Evolutionary conservation across 371 early-diverging fungal genomes (phyloP).

Genomic region (Mortierella sp.): DNA sequence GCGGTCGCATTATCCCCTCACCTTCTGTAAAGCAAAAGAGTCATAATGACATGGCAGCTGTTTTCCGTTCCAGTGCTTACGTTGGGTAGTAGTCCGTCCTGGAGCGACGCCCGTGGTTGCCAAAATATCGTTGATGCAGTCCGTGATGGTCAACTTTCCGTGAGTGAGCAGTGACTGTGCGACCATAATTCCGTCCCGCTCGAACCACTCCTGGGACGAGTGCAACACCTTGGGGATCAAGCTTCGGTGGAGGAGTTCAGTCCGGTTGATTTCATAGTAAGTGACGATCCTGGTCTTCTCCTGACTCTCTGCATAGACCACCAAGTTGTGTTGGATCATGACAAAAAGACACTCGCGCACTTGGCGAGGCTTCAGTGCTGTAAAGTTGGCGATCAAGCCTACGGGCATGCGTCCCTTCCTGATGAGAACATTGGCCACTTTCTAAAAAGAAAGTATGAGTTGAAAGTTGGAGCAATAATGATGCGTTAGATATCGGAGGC

Average conservation of each 20-base stretch:
- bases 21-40: too few species aligned
- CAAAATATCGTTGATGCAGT: slow-evolving; percentile 40
- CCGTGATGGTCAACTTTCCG: slow-evolving; percentile 31
- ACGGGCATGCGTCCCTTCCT: slow-evolving; percentile 69
- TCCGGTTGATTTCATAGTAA: slow-evolving; percentile 73
- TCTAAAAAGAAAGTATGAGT: slow-evolving; percentile 40
- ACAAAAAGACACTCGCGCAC: slow-evolving; percentile 73
- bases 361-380: slow-evolving; percentile 57
- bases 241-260: slow-evolving; percentile 72
- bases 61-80: neutral
- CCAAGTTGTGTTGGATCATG: slow-evolving; percentile 75
- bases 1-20: neutral
- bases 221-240: slow-evolving; percentile 76
- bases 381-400: slow-evolving; percentile 45
- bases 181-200: slow-evolving; percentile 66
- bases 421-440: slow-evolving; percentile 64
- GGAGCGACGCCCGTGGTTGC: neutral
- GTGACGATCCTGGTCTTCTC: slow-evolving; percentile 60
- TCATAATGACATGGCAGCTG: neutral
- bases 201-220: slow-evolving; percentile 72
- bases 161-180: slow-evolving; percentile 34
- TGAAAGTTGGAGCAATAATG: neutral
- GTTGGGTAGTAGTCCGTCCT: slow-evolving; percentile 11
- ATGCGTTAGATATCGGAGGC: neutral
- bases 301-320: slow-evolving; percentile 66